Percentiles rank a stretch among this genome's conserved stretches.
These are phyloP conservation scores for Trapa incisa DNA, from an alignment of 345 rosid genomes.

Conservation along the genomic window DNA sequence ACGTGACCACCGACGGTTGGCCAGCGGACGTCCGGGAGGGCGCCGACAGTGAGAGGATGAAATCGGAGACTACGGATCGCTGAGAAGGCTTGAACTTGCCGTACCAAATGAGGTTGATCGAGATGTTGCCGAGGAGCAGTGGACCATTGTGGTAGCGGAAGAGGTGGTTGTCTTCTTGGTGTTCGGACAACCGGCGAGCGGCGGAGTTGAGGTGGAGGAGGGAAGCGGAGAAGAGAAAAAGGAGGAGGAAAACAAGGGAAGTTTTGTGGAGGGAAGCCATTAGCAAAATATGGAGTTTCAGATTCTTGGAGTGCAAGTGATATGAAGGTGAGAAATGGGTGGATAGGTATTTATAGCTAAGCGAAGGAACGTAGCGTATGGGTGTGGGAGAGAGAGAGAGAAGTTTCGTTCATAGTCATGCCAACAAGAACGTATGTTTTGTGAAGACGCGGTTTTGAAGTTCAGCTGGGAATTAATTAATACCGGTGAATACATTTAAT, in stretches of 20 bases:
- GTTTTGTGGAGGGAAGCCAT: slow-evolving; percentile 1
- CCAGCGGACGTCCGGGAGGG: slow-evolving; percentile 2
- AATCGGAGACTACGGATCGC: slow-evolving; percentile 48
- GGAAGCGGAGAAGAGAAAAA: slow-evolving; percentile 1
- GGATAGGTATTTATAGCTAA: no score
- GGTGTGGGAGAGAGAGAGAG: no score
- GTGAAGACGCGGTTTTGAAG: background rate
- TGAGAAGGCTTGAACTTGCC: slow-evolving; percentile 66
- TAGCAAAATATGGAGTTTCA: background rate
- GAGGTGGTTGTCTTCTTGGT: slow-evolving; percentile 18
- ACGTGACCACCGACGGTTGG: slow-evolving; percentile 51
- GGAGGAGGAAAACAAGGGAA: background rate
- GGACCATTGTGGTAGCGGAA: slow-evolving; percentile 61
- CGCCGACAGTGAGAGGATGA: slow-evolving; percentile 33
- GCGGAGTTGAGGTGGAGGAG: slow-evolving; percentile 13
- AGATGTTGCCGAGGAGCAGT: slow-evolving; percentile 52
- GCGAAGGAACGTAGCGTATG: no score
- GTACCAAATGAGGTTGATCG: slow-evolving; percentile 68
- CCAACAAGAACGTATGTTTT: no score
- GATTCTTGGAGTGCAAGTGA: background rate
- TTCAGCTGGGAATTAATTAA: background rate
- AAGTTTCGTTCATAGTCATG: no score
- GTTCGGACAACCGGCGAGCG: slow-evolving; percentile 19
- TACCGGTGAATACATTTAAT: no score
- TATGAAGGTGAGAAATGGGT: background rate